Evolutionary conservation across 345 rosid species (phyloP).

Genomic region (Arabidopsis suecica): DNA sequence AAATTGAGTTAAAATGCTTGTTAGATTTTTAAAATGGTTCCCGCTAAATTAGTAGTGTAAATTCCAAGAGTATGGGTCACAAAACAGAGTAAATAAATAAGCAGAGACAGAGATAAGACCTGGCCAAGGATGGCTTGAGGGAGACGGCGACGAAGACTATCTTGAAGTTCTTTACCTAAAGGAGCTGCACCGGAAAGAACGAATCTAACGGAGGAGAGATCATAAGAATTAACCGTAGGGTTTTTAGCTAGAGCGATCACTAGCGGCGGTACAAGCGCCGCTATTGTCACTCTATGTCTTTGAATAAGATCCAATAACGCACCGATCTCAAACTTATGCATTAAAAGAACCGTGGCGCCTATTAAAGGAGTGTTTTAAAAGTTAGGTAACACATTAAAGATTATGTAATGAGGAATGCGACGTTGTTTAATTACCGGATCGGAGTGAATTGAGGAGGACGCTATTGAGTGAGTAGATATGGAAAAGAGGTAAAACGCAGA

Average conservation of each 20-base stretch:
- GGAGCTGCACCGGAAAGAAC: conserved; percentile 98
- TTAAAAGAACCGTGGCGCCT: conserved; percentile 75
- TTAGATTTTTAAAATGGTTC: neutral
- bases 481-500: conserved; percentile 87
- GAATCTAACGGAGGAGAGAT: conserved; percentile 71
- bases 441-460: conserved; percentile 66
- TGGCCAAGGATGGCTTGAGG: conserved; percentile 89
- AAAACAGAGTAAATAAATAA: neutral
- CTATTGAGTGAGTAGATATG: conserved; percentile 85
- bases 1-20: neutral
- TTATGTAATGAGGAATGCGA: neutral
- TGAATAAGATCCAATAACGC: conserved; percentile 72
- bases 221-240: conserved; percentile 64
- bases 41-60: conserved; percentile 1
- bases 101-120: conserved; percentile 47
- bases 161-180: conserved; percentile 86
- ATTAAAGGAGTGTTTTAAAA: neutral
- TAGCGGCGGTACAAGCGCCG: conserved; percentile 89
- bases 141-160: conserved; percentile 62
- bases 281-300: conserved; percentile 69
- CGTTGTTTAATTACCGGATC: conserved; percentile 46
- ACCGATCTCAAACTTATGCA: conserved; percentile 92
- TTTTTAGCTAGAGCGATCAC: conserved; percentile 85
- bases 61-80: too few species aligned
- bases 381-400: neutral